Base-by-base conservation (phyloP, 106 monocot genomes). In the Dioscorea alata region DNA sequence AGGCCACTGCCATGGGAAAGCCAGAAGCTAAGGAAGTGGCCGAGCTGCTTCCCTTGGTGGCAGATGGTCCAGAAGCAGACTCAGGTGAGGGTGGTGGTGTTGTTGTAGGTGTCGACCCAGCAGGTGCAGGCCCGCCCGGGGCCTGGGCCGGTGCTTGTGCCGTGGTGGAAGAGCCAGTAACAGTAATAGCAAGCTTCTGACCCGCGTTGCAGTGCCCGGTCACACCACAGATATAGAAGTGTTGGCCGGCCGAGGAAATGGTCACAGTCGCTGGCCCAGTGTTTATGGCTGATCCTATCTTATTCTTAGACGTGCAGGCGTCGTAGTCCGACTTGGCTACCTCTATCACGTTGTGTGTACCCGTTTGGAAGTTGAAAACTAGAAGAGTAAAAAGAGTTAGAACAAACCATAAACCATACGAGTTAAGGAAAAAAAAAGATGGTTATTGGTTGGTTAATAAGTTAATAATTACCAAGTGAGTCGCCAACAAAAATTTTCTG, bases 201-300 rank as follows among this genome's bases (percentile, higher is more conserved):
- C 70, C 77, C 17, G 13, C 0, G 65, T 25, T 28, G 65, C 82
- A 82, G 73, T 82, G 82, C 25, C 68, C 60, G 21, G 64, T 0
- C 60, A 77, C 4, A 25, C 65, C 77, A 18, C 82, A 82, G 65
- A 82, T 69, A 51, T 51, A 81, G 77, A 73, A 82, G 59, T 77
- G 68, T 48, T 15, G 23, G 23, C 72, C 73, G 9, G 67, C 14
- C 4, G 66, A 49, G 49, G 33, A 32, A 22, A 82, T 1, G 64
- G 73, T 53, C 42, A 77, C 54, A 59, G 65, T 74, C 65, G 82
- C 77, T 0, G 82, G 77, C 25, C 77, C 64, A 33, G 33, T 78
- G 34, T 58, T 19, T 0, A 70, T 8, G 4, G 28, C 54, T 20
- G 60, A 3, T 0, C 81, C 76, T 13, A 82, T 60, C 60, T 49